phyloP scores from a whole-genome alignment of 2,329 filamentous ascomycete species.

The Curvularia spicifera region DNA sequence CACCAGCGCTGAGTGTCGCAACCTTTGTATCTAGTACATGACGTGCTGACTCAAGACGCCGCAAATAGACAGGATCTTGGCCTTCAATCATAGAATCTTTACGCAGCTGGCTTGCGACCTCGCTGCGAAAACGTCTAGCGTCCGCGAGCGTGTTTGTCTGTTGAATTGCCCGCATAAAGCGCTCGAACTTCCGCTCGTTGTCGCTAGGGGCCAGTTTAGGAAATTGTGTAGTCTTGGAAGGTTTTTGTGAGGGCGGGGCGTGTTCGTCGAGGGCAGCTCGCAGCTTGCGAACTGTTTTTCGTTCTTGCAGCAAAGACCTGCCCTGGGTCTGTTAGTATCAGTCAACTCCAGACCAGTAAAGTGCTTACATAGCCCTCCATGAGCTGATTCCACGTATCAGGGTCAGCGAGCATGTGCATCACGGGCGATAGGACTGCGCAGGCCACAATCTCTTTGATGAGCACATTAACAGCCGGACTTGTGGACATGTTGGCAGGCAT shows the following conservation, averaged over 20 bases:
- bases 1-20: conserved; percentile 74
- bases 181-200: conserved; percentile 90
- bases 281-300: conserved; percentile 91
- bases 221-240: conserved; percentile 69
- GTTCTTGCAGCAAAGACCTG: conserved; percentile 86
- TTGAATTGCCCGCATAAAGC: conserved; percentile 87
- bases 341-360: conserved; percentile 15
- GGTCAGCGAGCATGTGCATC: conserved; percentile 80
- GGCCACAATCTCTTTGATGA: conserved; percentile 88
- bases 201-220: conserved; percentile 82
- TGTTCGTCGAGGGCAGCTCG: conserved; percentile 93
- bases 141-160: conserved; percentile 92
- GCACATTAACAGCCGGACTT: conserved; percentile 78
- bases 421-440: conserved; percentile 89
- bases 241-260: conserved; percentile 77
- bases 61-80: conserved; percentile 84
- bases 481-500: conserved; percentile 76
- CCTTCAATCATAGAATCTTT: conserved; percentile 78
- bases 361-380: conserved; percentile 77
- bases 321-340: conserved; percentile 56
- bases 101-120: conserved; percentile 90
- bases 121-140: conserved; percentile 87
- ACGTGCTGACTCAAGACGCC: conserved; percentile 90
- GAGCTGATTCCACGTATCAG: conserved; percentile 96
- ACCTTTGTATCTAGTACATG: conserved; percentile 89